Conservation (phyloP, 108 stramenopile species). For the Nitzschia inconspicua region DNA sequence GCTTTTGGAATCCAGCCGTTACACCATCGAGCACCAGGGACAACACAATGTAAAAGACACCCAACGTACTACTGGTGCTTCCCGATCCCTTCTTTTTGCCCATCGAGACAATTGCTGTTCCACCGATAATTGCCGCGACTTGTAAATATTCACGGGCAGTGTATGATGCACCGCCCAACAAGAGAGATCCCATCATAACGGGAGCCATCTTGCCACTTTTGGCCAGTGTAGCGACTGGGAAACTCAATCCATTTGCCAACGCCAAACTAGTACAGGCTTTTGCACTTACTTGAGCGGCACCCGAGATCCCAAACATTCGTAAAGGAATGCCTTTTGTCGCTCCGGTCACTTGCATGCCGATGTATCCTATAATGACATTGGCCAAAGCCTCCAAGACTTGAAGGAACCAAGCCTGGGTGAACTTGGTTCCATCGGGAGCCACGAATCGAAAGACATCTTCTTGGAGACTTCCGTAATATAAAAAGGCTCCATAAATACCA, state of each 20-base stretch:
- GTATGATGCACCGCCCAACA: slow-evolving; percentile 88
- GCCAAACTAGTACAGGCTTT: slow-evolving; percentile 91
- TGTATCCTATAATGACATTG: slow-evolving; percentile 85
- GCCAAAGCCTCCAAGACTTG: slow-evolving; percentile 90
- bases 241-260: slow-evolving; percentile 80
- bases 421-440: slow-evolving; percentile 78
- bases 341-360: slow-evolving; percentile 81
- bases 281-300: slow-evolving; percentile 86
- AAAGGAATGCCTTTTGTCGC: slow-evolving; percentile 79
- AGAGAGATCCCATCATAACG: slow-evolving; percentile 86
- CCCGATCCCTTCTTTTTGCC: slow-evolving; percentile 86
- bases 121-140: slow-evolving; percentile 88
- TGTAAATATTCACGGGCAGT: slow-evolving; percentile 80
- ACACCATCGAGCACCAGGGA: slow-evolving; percentile 85
- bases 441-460: slow-evolving; percentile 92
- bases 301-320: slow-evolving; percentile 81
- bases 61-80: slow-evolving; percentile 48
- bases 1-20: slow-evolving; percentile 90
- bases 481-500: slow-evolving; percentile 93
- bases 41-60: slow-evolving; percentile 79
- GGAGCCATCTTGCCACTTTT: slow-evolving; percentile 95
- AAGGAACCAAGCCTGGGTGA: slow-evolving; percentile 90
- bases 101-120: slow-evolving; percentile 87
- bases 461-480: slow-evolving; percentile 94
- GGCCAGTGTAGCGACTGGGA: slow-evolving; percentile 87